Evolutionary conservation across 257 asterid species (phyloP).

Genomic region (Solanum arcanum): DNA sequence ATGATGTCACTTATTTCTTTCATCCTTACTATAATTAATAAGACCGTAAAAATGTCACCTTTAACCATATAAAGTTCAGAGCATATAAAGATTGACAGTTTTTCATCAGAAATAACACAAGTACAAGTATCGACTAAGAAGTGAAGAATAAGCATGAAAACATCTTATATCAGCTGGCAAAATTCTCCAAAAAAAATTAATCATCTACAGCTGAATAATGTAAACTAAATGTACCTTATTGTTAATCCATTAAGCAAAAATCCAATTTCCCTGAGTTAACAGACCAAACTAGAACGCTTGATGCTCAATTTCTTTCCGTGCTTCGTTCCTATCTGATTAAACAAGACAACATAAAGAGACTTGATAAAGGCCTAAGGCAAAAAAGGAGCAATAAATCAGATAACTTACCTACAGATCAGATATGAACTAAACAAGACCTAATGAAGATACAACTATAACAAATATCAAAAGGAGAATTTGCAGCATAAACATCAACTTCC

Average conservation of each 20-base stretch:
- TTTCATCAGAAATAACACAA: background rate
- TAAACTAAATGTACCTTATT: background rate
- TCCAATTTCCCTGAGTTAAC: background rate
- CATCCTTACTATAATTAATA: background rate
- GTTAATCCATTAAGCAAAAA: background rate
- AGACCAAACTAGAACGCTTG: background rate
- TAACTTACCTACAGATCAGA: background rate
- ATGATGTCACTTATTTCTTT: background rate
- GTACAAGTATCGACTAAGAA: background rate
- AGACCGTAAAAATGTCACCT: background rate
- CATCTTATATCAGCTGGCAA: background rate
- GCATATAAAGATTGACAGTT: background rate
- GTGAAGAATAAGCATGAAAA: background rate
- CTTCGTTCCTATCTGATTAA: background rate
- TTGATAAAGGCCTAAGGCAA: background rate
- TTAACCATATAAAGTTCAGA: background rate
- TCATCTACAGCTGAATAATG: background rate
- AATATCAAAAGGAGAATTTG: background rate
- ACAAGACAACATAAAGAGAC: background rate
- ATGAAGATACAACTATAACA: background rate
- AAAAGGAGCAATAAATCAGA: background rate
- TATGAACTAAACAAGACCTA: background rate
- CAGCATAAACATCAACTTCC: background rate
- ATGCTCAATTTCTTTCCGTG: background rate
- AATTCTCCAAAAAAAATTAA: background rate